Evolutionary conservation across 805 yeast genomes (phyloP).

Genomic region (Saccharomycopsis javanensis): DNA sequence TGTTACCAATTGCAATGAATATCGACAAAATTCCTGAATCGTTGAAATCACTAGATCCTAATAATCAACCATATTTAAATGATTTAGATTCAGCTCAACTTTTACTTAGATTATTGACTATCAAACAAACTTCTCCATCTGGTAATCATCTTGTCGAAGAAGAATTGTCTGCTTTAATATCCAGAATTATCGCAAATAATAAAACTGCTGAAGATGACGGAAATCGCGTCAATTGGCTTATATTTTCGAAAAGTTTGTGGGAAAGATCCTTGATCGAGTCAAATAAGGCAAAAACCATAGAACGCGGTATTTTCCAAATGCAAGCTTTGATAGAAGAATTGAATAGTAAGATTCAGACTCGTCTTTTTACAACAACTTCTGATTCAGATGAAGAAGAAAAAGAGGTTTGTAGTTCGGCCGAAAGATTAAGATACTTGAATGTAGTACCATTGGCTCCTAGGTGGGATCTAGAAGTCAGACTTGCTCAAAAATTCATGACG

Average conservation of each 20-base stretch:
- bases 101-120: slow-evolving; percentile 52
- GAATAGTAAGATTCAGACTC: slow-evolving; percentile 53
- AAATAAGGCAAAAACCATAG: slow-evolving; percentile 72
- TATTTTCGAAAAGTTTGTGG: slow-evolving; percentile 81
- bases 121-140: slow-evolving; percentile 63
- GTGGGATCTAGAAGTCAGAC: slow-evolving; percentile 71
- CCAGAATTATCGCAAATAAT: slow-evolving; percentile 43
- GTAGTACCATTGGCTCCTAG: slow-evolving; percentile 69
- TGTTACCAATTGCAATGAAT: slow-evolving; percentile 54
- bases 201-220: slow-evolving; percentile 32
- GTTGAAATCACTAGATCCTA: slow-evolving; percentile 58
- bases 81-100: slow-evolving; percentile 69
- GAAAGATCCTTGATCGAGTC: slow-evolving; percentile 80
- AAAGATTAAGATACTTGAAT: slow-evolving; percentile 60
- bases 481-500: slow-evolving; percentile 82
- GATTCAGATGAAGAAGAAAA: slow-evolving; percentile 24
- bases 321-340: slow-evolving; percentile 84
- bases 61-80: slow-evolving; percentile 63
- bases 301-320: slow-evolving; percentile 89
- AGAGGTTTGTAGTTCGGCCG: slow-evolving; percentile 29
- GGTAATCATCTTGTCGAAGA: slow-evolving; percentile 66
- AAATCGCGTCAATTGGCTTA: slow-evolving; percentile 52
- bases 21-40: slow-evolving; percentile 54
- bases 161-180: slow-evolving; percentile 68
- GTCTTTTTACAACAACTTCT: slow-evolving; percentile 34